Base-by-base conservation (phyloP, 2,329 filamentous ascomycete species). In the Teratosphaeria epicoccoides region DNA sequence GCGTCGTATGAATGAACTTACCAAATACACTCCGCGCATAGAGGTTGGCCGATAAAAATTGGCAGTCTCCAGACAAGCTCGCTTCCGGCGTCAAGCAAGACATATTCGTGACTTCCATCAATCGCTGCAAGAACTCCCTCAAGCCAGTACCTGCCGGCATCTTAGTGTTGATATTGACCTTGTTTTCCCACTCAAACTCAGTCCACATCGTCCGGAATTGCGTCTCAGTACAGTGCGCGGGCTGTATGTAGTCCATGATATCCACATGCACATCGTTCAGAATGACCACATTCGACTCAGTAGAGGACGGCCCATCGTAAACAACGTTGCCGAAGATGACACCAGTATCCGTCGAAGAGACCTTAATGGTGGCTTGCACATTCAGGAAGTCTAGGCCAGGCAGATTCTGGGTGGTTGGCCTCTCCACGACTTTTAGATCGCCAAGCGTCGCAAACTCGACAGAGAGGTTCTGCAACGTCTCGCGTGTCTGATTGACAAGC, bases 201-300 rank as follows among this genome's bases (percentile, higher is more conserved):
- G 93, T 98, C 93, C 93, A 98, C 93, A 98, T 98, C n/a, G 88
- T 95, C 54, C 93, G 83, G 83, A 98, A 98, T 66, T 97, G 89
- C 10, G 91, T 96, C 76, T 98, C 93, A 4, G 88, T 93, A 77
- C 93, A 98, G 14, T 89, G 84, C 6, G 91, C 91, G 1, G 93
- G 93, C 68, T 97, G 91, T 64, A 98, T 98, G 74, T 98, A 98
- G 73, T 98, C 93, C 93, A 98, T 98, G 59, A 98, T 96, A 66
- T 98, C 93, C 52, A 97, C 91, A 65, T 98, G 93, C 25, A 98
- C 83, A 68, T 98, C 93, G 67, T 97, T 97, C 50, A 98, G 79
- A 61, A 98, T 98, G 51, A 98, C 93, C 7, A 98, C 93, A 60
- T 95, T 94, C 50, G 87, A 94, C 68, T 95, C 93, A 1, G 87